Base-by-base conservation (phyloP, 768 basidiomycete genomes). In the Paxillus ammoniavirescens region DNA sequence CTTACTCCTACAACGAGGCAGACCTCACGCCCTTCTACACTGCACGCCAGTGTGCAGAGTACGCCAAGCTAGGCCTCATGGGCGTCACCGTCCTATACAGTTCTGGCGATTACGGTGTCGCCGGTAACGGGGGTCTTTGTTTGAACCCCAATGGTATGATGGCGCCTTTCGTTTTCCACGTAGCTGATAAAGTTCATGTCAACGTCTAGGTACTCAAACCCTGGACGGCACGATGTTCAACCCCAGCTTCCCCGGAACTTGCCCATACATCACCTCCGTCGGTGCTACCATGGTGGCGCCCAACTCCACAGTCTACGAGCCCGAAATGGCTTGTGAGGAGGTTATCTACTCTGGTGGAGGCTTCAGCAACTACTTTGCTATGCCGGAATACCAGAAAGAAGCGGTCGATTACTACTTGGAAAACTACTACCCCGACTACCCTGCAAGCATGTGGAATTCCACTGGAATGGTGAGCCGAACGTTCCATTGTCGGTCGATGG, bases 201-300 rank as follows among this genome's bases (percentile, higher is more conserved):
- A 21, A n/a, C 50, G 28, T 31, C 13, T 42, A 75, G 73, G 71
- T 7, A 51, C 51, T 8, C 64, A 67, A 35, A 50, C 61, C 9
- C 5, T 40, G 3, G 42, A 43, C 26, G 72, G 71, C 23, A 66
- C 46, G 6, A 58, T 60, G 36, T 79, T 80, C 64, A 77, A 71
- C 55, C 77, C 76, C 0, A 56, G 43, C 17, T 79, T 78, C 70
- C 78, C 78, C 1, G 69, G 58, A 18, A 68, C 70, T 3, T 79
- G 79, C 49, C 74, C 78, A 18, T 80, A 67, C 52, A 61, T 80
- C 30, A 79, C 79, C 2, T 66, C 73, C 2, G 68, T 81, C 13
- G 78, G 81, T 23, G 80, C 76, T 8, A 81, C 81, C 2, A 75
- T 75, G 62, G 61, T 79, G 23, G 72, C 73, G 18, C 66, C 71